A percentile compares a stretch with the other conserved stretches of the same genome.
These are phyloP conservation scores for Mycena venus DNA, from an alignment of 768 basidiomycete genomes.

Conservation along the genomic window DNA sequence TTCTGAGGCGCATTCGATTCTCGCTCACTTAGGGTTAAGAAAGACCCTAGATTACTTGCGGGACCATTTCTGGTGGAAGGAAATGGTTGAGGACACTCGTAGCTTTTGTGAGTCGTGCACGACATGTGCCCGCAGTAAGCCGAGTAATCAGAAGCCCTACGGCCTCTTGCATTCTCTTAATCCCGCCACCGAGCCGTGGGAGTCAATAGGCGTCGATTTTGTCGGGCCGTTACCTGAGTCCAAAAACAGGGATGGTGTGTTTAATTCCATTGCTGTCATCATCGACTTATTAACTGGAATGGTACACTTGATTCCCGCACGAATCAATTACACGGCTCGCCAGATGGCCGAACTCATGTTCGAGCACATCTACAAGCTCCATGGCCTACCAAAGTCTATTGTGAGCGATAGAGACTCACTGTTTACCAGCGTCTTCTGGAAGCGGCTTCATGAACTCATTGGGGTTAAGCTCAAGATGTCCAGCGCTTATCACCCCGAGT, in stretches of 20 bases:
- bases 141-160: too few species aligned
- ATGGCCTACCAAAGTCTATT: not conserved
- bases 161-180: not conserved
- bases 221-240: not conserved
- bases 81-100: too few species aligned
- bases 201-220: too few species aligned
- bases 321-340: too few species aligned
- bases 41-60: not conserved
- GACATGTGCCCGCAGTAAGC: too few species aligned
- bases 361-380: not conserved
- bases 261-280: not conserved
- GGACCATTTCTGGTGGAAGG: not conserved
- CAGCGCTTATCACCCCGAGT: too few species aligned
- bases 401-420: not conserved
- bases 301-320: too few species aligned
- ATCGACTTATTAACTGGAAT: not conserved
- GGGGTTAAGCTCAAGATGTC: too few species aligned
- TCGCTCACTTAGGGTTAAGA: not conserved
- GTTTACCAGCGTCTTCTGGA: too few species aligned
- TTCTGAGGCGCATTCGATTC: not conserved
- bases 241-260: not conserved
- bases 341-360: too few species aligned
- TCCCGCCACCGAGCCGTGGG: not conserved
- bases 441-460: too few species aligned
- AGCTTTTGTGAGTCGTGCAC: too few species aligned